Evolutionary conservation across 2,329 filamentous ascomycete genomes (phyloP).

Genomic region (Cladophialophora bantiana): DNA sequence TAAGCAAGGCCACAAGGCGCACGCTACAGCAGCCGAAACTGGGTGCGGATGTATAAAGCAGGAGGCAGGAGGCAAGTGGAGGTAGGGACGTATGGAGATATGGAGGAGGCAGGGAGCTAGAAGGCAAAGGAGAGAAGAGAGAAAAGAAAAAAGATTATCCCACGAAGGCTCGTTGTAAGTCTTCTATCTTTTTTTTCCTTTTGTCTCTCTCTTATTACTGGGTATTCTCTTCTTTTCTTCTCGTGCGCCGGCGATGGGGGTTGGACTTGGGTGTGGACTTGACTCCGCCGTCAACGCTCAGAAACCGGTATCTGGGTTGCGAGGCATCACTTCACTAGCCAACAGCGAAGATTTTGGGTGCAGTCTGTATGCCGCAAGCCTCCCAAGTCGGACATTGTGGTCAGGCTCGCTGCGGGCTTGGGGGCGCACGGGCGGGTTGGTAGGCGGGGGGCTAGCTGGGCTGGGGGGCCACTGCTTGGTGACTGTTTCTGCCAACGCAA

Average conservation of each 20-base stretch:
- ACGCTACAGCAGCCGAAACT: constrained; percentile 17
- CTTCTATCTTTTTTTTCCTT: background rate
- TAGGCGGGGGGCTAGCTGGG: constrained; percentile 1
- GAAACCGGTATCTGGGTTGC: background rate
- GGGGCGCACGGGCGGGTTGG: constrained; percentile 1
- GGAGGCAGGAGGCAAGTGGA: constrained; percentile 19
- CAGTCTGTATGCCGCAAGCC: background rate
- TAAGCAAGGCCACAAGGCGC: constrained; percentile 28
- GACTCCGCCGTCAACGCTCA: background rate
- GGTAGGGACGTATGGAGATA: constrained; percentile 3
- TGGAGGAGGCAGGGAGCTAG: background rate
- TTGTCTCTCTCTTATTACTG: background rate
- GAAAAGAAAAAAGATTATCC: background rate
- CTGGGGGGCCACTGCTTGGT: constrained; percentile 14
- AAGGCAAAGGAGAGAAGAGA: background rate
- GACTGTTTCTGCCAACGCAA: constrained; percentile 17
- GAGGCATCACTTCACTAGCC: constrained; percentile 6
- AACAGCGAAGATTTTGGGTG: background rate
- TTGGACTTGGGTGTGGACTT: background rate
- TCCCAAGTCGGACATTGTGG: constrained; percentile 11
- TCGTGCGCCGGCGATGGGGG: background rate
- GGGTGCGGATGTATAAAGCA: constrained; percentile 16
- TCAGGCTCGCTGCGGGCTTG: constrained; percentile 11
- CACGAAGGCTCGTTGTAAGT: background rate
- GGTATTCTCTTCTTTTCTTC: constrained; percentile 1